Percentiles rank a stretch among this genome's conserved stretches.
Conservation (phyloP, 2,329 filamentous ascomycete species). For the Talaromyces sp. region DNA sequence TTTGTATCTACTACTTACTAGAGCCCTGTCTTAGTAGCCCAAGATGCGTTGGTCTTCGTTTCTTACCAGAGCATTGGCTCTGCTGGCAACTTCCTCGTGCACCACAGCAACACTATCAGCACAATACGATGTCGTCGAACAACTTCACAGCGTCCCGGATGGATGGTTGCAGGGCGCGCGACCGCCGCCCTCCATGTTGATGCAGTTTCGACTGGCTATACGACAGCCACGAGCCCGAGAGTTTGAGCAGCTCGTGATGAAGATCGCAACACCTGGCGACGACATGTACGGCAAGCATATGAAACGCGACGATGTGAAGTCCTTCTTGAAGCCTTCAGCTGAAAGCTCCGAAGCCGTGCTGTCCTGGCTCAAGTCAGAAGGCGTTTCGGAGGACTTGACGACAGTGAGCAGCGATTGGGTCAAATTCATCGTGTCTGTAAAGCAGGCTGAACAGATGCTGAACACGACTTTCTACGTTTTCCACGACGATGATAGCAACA, state of each 20-base stretch:
- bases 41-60: slow-evolving; percentile 5
- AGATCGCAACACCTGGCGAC: slow-evolving; percentile 57
- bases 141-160: slow-evolving; percentile 22
- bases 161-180: slow-evolving; percentile 26
- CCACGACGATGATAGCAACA: slow-evolving; percentile 37
- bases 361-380: slow-evolving; percentile 50
- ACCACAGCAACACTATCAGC: not conserved
- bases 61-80: slow-evolving; percentile 3
- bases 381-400: slow-evolving; percentile 41
- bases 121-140: slow-evolving; percentile 20
- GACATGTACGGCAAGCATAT: slow-evolving; percentile 57
- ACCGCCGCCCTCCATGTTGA: slow-evolving; percentile 29
- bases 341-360: slow-evolving; percentile 46
- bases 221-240: slow-evolving; percentile 43
- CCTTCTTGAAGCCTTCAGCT: slow-evolving; percentile 47
- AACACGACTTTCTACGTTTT: slow-evolving; percentile 55
- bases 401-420: slow-evolving; percentile 56
- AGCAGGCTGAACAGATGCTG: slow-evolving; percentile 50
- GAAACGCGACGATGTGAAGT: slow-evolving; percentile 53
- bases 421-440: slow-evolving; percentile 41
- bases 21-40: not conserved
- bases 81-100: not conserved
- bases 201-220: slow-evolving; percentile 47
- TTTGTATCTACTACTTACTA: not conserved
- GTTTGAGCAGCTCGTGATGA: slow-evolving; percentile 55